Conservation (phyloP, 768 basidiomycete species). For the Agaricus subrufescens region DNA sequence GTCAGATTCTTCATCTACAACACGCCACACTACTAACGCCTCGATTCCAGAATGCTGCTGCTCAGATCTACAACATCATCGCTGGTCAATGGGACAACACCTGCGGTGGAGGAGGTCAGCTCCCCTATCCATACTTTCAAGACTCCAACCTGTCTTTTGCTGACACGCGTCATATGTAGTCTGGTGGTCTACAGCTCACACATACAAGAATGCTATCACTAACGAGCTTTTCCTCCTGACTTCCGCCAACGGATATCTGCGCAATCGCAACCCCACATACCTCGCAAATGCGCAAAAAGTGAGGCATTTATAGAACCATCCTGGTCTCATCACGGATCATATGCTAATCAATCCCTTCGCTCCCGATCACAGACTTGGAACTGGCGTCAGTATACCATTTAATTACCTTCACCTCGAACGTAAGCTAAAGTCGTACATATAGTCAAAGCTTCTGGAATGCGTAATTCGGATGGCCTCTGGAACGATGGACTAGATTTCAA, state of each 20-base stretch:
- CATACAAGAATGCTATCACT: constrained; percentile 60
- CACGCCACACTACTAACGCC: background rate
- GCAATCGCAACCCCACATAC: constrained; percentile 32
- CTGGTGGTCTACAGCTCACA: constrained; percentile 53
- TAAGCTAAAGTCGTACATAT: background rate
- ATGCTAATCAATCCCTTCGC: background rate
- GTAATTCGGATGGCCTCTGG: constrained; percentile 39
- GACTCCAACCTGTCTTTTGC: background rate
- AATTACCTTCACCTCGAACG: background rate
- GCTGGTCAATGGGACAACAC: constrained; percentile 44
- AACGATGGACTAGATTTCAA: constrained; percentile 37
- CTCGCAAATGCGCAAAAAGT: constrained; percentile 47
- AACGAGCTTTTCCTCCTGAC: constrained; percentile 51
- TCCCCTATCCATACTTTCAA: background rate
- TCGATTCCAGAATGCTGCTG: constrained; percentile 36
- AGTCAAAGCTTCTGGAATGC: constrained; percentile 42
- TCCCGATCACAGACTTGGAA: constrained; percentile 23
- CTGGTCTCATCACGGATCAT: background rate
- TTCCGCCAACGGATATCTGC: constrained; percentile 43
- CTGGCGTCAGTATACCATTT: constrained; percentile 25
- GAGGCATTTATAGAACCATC: background rate
- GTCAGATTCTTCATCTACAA: constrained; percentile 9
- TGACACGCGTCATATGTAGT: constrained; percentile 23
- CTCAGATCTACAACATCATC: constrained; percentile 46
- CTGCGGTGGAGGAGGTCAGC: constrained; percentile 48